Base-by-base conservation (phyloP, 257 asterid genomes). In the Solanum etuberosum region DNA sequence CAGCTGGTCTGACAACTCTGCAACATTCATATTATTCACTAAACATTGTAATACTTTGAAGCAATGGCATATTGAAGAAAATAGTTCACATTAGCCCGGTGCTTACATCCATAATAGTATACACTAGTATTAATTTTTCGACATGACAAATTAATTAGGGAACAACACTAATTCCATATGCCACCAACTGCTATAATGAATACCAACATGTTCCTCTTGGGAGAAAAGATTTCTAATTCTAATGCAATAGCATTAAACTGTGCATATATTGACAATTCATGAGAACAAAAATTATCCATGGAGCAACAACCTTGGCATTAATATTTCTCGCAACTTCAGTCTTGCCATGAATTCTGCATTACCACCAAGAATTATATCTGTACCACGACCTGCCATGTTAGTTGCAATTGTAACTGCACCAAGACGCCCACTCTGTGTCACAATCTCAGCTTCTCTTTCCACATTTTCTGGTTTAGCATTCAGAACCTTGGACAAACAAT, bases 391-490 rank as follows among this genome's bases (percentile, higher is more conserved):
- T 84, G 99, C 99, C 99, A 97, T 95, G 92, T 97, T 97, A 83
- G 99, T 97, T 70, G 99, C 99, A 90, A 97, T 97, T 85, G 99
- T 97, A 87, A 97, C 99, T 32, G 98, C 98, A 89, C 99, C 99
- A 83, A 94, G 93, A 86, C 99, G 98, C 87, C 99, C 99, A 91
- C 99, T 97, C 89, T 97, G 99, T 89, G 99, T 98, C 89, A 97
- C 98, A 93, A 97, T 97, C 94, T 97, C 99, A 90, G 99, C 99
- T 92, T 97, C 99, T 91, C 99, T 92, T 91, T 97, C 99, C 93
- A 97, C 99, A 90, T 97, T 97, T 91, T 97, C 99, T 87, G 99
- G 99, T 93, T 97, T 97, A 77, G 99, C 99, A 91, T 97, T 97
- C 83, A 97, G 94, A 92, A 97, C 99, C 99, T 97, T 89, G 80